Evolutionary conservation across 495 filamentous ascomycete genomes (phyloP).

Genomic region (Lophiostoma macrostomum): DNA sequence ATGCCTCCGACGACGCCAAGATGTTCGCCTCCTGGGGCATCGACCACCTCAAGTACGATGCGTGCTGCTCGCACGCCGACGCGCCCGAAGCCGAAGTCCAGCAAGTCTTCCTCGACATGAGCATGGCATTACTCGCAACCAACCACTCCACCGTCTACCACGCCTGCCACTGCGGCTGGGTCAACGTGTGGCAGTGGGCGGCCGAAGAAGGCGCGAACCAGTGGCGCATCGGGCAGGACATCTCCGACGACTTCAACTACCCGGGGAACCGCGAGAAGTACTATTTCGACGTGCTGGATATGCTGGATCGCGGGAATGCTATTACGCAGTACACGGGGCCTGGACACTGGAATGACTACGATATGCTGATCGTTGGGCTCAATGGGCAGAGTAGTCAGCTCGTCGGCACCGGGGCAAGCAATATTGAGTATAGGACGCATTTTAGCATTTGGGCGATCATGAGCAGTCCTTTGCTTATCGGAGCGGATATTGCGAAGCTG

Average conservation of each 20-base stretch:
- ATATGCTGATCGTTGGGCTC: slow-evolving; percentile 26
- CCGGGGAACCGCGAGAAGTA: slow-evolving; percentile 28
- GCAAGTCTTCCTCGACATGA: slow-evolving; percentile 29
- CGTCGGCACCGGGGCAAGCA: slow-evolving; percentile 15
- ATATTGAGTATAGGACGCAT: slow-evolving; percentile 25
- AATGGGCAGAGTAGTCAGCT: slow-evolving; percentile 27
- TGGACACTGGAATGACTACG: slow-evolving; percentile 30
- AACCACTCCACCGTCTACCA: slow-evolving; percentile 23
- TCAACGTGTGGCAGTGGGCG: slow-evolving; percentile 21
- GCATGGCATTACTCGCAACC: slow-evolving; percentile 16
- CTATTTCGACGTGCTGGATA: slow-evolving; percentile 30
- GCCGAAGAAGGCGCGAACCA: slow-evolving; percentile 25
- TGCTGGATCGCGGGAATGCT: slow-evolving; percentile 24
- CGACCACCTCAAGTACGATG: slow-evolving; percentile 28
- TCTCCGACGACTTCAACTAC: slow-evolving; percentile 30
- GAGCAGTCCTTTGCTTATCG: slow-evolving; percentile 20
- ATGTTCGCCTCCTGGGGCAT: slow-evolving; percentile 27
- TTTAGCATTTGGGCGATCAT: slow-evolving; percentile 21
- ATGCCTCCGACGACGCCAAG: slow-evolving; percentile 23
- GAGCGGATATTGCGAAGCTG: slow-evolving; percentile 14
- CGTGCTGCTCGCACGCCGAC: slow-evolving; percentile 22
- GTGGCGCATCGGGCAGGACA: slow-evolving; percentile 29
- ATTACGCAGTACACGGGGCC: slow-evolving; percentile 21
- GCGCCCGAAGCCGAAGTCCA: slow-evolving; percentile 18
- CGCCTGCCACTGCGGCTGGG: slow-evolving; percentile 28